phyloP scores from a whole-genome alignment of 495 filamentous ascomycete species.

The Neurospora sublineolata region DNA sequence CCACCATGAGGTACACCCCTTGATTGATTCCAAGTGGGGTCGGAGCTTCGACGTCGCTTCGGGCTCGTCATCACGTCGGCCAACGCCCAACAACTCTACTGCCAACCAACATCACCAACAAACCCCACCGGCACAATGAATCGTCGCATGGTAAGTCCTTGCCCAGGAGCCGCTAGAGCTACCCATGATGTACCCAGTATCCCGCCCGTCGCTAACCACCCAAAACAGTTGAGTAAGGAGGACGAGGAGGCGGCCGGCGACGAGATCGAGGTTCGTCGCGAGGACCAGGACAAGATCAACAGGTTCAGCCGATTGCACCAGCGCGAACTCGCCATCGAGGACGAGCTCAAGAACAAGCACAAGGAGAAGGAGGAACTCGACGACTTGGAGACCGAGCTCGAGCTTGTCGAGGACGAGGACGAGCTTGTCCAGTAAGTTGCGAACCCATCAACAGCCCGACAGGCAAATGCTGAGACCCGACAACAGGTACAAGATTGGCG shows the following conservation, averaged over 20 bases:
- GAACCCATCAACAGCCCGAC: no score
- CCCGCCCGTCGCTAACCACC: conserved; percentile 6
- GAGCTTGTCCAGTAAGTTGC: conserved; percentile 68
- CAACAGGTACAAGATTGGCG: conserved; percentile 85
- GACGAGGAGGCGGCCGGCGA: conserved; percentile 69
- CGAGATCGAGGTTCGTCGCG: conserved; percentile 83
- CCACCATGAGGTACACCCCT: conserved; percentile 5
- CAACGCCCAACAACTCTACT: not conserved
- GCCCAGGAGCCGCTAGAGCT: no score
- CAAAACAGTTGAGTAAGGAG: conserved; percentile 73
- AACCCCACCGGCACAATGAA: conserved; percentile 12
- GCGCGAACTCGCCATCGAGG: conserved; percentile 63
- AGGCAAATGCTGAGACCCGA: conserved; percentile 10
- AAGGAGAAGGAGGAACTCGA: conserved; percentile 98
- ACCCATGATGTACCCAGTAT: not conserved
- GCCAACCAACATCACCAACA: not conserved
- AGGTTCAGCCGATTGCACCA: conserved; percentile 92
- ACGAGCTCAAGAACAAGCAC: conserved; percentile 75
- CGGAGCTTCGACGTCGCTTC: conserved; percentile 1
- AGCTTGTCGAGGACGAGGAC: conserved; percentile 82
- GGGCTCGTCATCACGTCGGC: not conserved
- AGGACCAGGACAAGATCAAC: conserved; percentile 98
- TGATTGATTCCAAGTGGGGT: not conserved
- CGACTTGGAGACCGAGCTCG: conserved; percentile 80
- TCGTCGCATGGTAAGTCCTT: conserved; percentile 29